Evolutionary conservation across 2,329 filamentous ascomycete species (phyloP).

Genomic region (Alternaria viburni): DNA sequence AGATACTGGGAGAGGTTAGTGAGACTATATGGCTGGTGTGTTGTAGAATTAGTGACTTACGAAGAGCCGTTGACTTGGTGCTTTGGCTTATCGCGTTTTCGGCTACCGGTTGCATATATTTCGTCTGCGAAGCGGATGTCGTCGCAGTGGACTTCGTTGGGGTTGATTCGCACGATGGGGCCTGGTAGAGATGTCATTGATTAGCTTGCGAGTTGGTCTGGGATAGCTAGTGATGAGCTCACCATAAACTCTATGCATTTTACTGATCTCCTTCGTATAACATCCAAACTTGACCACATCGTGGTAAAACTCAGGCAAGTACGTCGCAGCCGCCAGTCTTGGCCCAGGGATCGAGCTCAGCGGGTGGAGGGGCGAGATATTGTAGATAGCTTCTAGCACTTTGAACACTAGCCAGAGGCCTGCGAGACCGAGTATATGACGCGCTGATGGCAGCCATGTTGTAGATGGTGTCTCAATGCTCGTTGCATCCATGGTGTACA

Average conservation of each 20-base stretch:
- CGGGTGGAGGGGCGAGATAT: slow-evolving; percentile 37
- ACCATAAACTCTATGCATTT: slow-evolving; percentile 48
- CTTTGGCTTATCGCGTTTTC: slow-evolving; percentile 33
- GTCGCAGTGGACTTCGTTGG: slow-evolving; percentile 40
- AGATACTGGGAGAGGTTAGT: slow-evolving; percentile 15
- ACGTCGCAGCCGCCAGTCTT: slow-evolving; percentile 43
- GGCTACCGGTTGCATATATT: slow-evolving; percentile 36
- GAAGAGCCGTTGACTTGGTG: slow-evolving; percentile 36
- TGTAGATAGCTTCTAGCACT: slow-evolving; percentile 27
- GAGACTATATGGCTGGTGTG: no score
- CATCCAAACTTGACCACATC: slow-evolving; percentile 42
- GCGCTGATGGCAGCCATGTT: background rate
- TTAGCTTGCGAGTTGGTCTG: background rate
- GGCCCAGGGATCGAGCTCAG: slow-evolving; percentile 42
- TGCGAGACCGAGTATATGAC: slow-evolving; percentile 5
- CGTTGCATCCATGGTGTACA: background rate
- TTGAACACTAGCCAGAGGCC: slow-evolving; percentile 22
- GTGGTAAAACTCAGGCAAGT: slow-evolving; percentile 46
- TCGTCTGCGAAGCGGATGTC: slow-evolving; percentile 40
- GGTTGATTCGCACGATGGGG: slow-evolving; percentile 44
- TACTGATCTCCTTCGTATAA: slow-evolving; percentile 42
- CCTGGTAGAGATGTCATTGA: slow-evolving; percentile 18
- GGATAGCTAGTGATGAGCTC: background rate
- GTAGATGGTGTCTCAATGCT: background rate
- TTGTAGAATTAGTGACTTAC: slow-evolving; percentile 10